Evolutionary conservation across 2,329 filamentous ascomycete species (phyloP).

Genomic region (Ceratocystis smalleyi): DNA sequence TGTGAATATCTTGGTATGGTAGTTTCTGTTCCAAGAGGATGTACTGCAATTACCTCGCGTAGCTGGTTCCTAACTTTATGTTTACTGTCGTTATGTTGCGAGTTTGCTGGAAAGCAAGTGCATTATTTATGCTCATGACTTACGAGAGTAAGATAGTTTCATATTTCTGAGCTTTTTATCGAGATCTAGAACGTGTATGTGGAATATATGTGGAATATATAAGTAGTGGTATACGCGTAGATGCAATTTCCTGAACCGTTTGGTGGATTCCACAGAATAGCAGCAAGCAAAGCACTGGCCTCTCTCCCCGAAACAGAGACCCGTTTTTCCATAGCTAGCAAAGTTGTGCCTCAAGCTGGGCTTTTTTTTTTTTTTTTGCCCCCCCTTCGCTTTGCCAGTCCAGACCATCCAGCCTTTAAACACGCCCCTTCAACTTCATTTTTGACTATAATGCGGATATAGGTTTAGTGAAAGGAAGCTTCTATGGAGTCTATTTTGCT

Average conservation of each 20-base stretch:
- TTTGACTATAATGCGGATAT: not conserved
- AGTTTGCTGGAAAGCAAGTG: no score
- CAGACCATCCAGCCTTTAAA: not conserved
- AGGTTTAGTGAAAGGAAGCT: no score
- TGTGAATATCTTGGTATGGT: no score
- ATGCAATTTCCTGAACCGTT: not conserved
- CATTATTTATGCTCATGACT: no score
- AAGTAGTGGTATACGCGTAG: not conserved
- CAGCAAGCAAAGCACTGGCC: not conserved
- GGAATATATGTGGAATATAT: not conserved
- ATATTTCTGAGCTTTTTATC: no score
- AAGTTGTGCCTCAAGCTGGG: not conserved
- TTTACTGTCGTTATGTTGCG: no score
- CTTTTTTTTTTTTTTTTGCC: not conserved
- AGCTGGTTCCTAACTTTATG: no score
- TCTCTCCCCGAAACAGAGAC: not conserved
- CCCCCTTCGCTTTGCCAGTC: not conserved
- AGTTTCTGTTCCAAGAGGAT: no score
- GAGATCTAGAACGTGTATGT: no score
- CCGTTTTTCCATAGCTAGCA: not conserved
- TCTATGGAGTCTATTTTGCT: not conserved
- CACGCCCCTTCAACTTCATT: not conserved
- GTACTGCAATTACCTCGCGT: no score
- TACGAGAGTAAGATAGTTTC: no score
- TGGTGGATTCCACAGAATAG: not conserved